Evolutionary conservation across 1,139 yeast genomes (phyloP).

Genomic region (Lodderomyces jiufengensis): DNA sequence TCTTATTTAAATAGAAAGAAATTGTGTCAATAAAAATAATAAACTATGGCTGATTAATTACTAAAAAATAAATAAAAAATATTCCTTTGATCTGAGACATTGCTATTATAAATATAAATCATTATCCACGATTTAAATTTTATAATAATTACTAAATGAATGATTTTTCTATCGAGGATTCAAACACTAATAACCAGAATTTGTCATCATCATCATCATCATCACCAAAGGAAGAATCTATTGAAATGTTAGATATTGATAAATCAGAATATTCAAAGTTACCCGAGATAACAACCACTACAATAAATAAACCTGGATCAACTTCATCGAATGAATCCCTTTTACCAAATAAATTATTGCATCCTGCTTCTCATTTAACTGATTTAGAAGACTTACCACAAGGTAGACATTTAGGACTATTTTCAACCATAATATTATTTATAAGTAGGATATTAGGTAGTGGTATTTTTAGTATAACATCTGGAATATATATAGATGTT

Average conservation of each 20-base stretch:
- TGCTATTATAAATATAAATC: no score
- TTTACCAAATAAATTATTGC: neutral
- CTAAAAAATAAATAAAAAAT: no score
- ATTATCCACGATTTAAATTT: no score
- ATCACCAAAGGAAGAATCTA: no score
- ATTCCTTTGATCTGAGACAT: no score
- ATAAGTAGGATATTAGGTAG: constrained; percentile 73
- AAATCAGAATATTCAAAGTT: constrained; percentile 12
- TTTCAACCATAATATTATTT: constrained; percentile 60
- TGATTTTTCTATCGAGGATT: no score
- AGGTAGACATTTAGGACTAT: constrained; percentile 69
- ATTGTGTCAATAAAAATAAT: no score
- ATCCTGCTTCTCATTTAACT: constrained; percentile 16
- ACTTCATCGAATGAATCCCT: neutral
- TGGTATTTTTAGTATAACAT: constrained; percentile 71
- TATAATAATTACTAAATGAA: no score
- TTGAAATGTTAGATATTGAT: constrained; percentile 14
- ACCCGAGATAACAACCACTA: constrained; percentile 4
- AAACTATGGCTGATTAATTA: no score
- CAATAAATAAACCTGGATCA: neutral
- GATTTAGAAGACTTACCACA: constrained; percentile 60
- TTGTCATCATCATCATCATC: no score
- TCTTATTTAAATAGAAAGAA: no score
- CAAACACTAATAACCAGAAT: no score
- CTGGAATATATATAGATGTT: constrained; percentile 61